Percentiles rank a stretch among this genome's conserved stretches.
Conservation (phyloP, 495 filamentous ascomycete genomes). For the Sordaria brevicollis region DNA sequence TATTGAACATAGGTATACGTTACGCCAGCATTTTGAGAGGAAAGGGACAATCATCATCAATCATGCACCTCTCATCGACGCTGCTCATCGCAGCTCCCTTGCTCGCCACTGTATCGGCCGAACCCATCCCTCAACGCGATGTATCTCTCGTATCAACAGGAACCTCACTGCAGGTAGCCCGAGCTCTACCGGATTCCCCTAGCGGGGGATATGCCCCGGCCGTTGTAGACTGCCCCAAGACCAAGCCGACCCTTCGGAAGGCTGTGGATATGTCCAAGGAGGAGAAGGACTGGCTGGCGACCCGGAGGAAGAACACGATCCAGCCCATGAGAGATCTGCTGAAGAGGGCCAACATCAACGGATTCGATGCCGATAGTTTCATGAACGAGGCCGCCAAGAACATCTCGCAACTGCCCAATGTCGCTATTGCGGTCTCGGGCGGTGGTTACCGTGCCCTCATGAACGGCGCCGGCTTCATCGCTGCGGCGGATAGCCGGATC, state of each 20-base stretch:
- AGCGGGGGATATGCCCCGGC: constrained; percentile 46
- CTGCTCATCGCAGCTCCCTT: constrained; percentile 5
- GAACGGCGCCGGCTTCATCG: constrained; percentile 79
- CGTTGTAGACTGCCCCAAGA: constrained; percentile 38
- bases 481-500: constrained; percentile 75
- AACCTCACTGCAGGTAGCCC: constrained; percentile 3
- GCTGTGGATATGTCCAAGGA: constrained; percentile 51
- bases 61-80: constrained; percentile 4
- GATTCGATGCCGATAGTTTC: constrained; percentile 65
- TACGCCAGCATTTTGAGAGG: background rate
- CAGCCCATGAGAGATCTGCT: constrained; percentile 66
- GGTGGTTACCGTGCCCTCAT: constrained; percentile 80
- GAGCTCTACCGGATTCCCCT: constrained; percentile 45
- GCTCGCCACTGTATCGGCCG: constrained; percentile 4
- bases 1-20: background rate
- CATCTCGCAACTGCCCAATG: constrained; percentile 52
- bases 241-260: constrained; percentile 35
- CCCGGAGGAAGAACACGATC: constrained; percentile 46
- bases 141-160: background rate
- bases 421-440: constrained; percentile 54
- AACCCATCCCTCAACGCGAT: constrained; percentile 4
- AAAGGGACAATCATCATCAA: background rate
- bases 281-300: constrained; percentile 56
- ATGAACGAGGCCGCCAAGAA: constrained; percentile 48
- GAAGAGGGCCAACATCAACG: constrained; percentile 56